Conservation (phyloP, 345 rosid species). For the Dovyalis caffra region DNA sequence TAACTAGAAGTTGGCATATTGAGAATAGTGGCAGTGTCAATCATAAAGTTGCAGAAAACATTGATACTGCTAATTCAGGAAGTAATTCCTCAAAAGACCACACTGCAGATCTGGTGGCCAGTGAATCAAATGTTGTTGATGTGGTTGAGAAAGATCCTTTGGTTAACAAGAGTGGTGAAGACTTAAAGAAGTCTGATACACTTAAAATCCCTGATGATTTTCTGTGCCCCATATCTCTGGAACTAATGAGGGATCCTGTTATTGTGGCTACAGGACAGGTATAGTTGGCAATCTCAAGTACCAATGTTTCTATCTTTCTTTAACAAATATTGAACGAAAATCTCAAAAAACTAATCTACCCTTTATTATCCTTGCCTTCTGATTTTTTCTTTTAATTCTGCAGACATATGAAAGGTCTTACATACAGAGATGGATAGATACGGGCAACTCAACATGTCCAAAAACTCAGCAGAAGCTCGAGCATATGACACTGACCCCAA, state of each 20-base stretch:
- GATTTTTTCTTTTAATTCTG: slow-evolving; percentile 21
- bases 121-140: slow-evolving; percentile 37
- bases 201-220: slow-evolving; percentile 70
- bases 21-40: slow-evolving; percentile 27
- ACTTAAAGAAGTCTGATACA: slow-evolving; percentile 53
- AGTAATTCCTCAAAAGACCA: neutral
- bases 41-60: slow-evolving; percentile 35
- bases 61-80: slow-evolving; percentile 6
- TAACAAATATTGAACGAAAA: neutral
- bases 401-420: slow-evolving; percentile 97
- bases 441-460: slow-evolving; percentile 83
- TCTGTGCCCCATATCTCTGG: slow-evolving; percentile 86
- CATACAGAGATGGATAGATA: slow-evolving; percentile 95
- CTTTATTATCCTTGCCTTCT: slow-evolving; percentile 4
- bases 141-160: slow-evolving; percentile 36
- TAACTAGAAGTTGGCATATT: slow-evolving; percentile 25
- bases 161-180: slow-evolving; percentile 43
- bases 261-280: slow-evolving; percentile 97
- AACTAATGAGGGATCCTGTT: slow-evolving; percentile 95
- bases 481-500: slow-evolving; percentile 75
- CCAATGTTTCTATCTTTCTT: neutral
- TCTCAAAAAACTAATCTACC: neutral
- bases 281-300: slow-evolving; percentile 2
- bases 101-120: slow-evolving; percentile 4
- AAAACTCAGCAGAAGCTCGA: slow-evolving; percentile 94